Evolutionary conservation across 2,329 filamentous ascomycete genomes (phyloP), one percentile per base, ranked within the genome.

Genomic region (Aspergillus sp.): DNA sequence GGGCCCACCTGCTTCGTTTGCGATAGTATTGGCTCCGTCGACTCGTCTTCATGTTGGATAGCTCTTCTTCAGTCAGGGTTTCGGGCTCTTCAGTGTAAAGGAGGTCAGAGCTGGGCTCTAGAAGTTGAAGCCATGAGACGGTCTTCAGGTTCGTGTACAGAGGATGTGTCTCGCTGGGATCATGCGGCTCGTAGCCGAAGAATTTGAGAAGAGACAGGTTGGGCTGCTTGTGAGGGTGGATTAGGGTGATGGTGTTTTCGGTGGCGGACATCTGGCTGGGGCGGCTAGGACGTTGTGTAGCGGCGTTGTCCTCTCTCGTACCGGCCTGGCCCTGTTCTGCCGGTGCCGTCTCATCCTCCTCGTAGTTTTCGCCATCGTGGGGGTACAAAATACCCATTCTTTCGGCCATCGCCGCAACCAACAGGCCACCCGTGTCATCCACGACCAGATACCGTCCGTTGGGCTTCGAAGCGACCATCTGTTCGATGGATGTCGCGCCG

Each of bases 101-200:
- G 1, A 82, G 80, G 69, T 97, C 94, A 26, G 84, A 76, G 33
- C 82, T 75, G 0, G 94, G 94, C 20, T 88, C 81, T 14, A 96
- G 76, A 4, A 99, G 83, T 72, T 97, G 93, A 2, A 99, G 82
- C 92, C 93, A 99, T 24, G 90, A 93, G 26, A 97, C 78, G 4
- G 87, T 84, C 63, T 93, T 87, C 47, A 99, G 83, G 67, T 94
- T 87, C 14, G 82, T 86, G 70, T 87, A 82, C 10, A 99, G 83
- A 0, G 94, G 93, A 67, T 97, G 94, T 0, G 76, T 70, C 20
- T 84, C 77, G 13, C 81, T 77, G 49, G 78, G 84, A 56, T 83
- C 84, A 53, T 82, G 81, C 60, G 81, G 76, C 72, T 95, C 90
- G 74, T 86, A 97, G 69, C 85, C 84, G 74, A 95, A 97, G 77